Evolutionary conservation across 768 basidiomycete species (phyloP).

Genomic region (Xerocomellus chrysenteron): DNA sequence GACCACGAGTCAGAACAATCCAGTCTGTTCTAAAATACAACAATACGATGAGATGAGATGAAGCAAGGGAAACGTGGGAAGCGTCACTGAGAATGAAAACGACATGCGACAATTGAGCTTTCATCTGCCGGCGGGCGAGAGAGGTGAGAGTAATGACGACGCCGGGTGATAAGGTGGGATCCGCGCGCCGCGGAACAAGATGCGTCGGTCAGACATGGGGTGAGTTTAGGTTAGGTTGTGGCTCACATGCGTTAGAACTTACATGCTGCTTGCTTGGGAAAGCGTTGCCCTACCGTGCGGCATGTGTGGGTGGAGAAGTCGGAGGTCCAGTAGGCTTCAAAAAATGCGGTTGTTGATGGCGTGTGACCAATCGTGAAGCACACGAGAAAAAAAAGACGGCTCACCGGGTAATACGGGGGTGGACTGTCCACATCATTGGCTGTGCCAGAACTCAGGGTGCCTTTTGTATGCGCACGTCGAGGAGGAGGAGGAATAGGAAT

Average conservation of each 20-base stretch:
- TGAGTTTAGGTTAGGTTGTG: background rate
- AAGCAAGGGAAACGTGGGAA: background rate
- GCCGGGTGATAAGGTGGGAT: slow-evolving; percentile 12
- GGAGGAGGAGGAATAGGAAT: background rate
- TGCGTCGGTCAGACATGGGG: background rate
- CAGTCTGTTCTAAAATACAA: background rate
- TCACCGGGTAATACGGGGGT: slow-evolving; percentile 28
- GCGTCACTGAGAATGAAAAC: background rate
- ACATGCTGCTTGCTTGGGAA: background rate
- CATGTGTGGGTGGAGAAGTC: slow-evolving; percentile 1
- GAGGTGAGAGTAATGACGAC: slow-evolving; percentile 1
- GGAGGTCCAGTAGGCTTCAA: slow-evolving; percentile 5
- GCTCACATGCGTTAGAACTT: background rate
- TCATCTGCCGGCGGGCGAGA: background rate
- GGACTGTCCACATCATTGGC: slow-evolving; percentile 13
- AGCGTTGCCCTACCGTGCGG: background rate
- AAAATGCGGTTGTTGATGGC: background rate
- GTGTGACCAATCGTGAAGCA: background rate
- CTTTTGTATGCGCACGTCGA: slow-evolving; percentile 2
- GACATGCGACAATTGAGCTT: background rate
- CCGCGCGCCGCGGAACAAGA: background rate
- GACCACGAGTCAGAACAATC: background rate
- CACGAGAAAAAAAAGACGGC: background rate
- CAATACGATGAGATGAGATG: background rate
- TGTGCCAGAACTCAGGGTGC: background rate